These are phyloP conservation scores for Silene noctiflora DNA, from an alignment of 179 eudicot genomes.

Conservation along the genomic window DNA sequence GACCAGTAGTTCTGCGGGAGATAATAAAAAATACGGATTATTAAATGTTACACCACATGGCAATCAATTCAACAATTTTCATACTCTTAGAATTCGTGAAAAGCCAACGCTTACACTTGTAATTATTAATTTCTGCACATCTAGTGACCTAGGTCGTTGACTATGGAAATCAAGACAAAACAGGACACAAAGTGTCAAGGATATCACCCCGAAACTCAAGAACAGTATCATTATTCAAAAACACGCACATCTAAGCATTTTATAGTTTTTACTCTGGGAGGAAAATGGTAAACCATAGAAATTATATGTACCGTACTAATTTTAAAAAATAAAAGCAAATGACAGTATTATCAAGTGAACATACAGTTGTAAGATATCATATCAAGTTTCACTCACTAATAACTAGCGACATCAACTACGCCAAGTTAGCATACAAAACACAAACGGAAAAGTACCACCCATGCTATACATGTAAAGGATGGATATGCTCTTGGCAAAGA, in stretches of 20 bases:
- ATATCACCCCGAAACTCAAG: not conserved
- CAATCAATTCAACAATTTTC: not conserved
- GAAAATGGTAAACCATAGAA: too few species aligned
- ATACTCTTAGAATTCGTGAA: not conserved
- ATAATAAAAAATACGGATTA: not conserved
- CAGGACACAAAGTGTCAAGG: not conserved
- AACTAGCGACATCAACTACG: not conserved
- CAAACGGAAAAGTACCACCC: not conserved
- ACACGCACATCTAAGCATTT: not conserved
- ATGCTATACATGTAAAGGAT: not conserved
- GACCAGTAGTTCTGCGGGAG: constrained; percentile 76
- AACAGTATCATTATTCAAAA: not conserved
- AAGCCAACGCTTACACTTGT: not conserved
- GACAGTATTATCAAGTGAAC: not conserved
- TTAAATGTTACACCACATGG: not conserved
- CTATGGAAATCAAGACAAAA: not conserved
- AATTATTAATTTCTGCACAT: not conserved
- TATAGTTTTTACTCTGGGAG: not conserved
- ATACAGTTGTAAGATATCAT: not conserved
- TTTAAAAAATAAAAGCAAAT: not conserved
- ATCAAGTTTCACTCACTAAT: not conserved
- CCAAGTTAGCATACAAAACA: not conserved
- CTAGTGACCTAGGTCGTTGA: not conserved
- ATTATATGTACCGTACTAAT: not conserved
- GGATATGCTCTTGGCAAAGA: not conserved